Evolutionary conservation across 75 land plant genomes (phyloP), one percentile per base, ranked within the genome.

Genomic region (Selaginella moellendorffii): DNA sequence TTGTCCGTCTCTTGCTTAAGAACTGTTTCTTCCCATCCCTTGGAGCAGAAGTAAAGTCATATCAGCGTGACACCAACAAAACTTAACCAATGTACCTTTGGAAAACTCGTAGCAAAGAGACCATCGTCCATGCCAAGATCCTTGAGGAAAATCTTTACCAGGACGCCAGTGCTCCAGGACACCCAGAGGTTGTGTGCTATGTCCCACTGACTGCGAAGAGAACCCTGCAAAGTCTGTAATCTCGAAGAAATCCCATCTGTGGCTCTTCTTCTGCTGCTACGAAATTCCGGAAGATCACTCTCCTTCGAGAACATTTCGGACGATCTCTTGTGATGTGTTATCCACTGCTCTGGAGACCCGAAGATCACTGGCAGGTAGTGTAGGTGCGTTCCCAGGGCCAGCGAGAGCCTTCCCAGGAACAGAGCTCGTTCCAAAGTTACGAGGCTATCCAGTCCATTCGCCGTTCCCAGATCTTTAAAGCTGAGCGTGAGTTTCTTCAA

Each of bases 1-100:
- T 82, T 72, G 42, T 80, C 79, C 17, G 17, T 24, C 21, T 76
- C 83, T 77, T 87, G 85, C 69, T 79, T 84, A 9, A 90, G 66
- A 0, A 78, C 65, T 36, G 87, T 95, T 56, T 86, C 99, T 71
- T 95, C 91, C 99, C 99, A 95, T 21, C 99, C 96, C 96, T 95
- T 46, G 66, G 0, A 68, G 59, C 9, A 71, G 46, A 23, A 54
- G 21, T 54, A 28, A 24, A 63, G 68, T 14, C 2, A 29, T 24
- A 10, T 30, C 10, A 5, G 61, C 61, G 21, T 31, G 21, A 23
- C 30, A 36, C 24, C 2, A 36, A 26, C 8, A 27, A 63, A 8
- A 63, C 19, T 17, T 10, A 9, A 58, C 10, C 10, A 9, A 8
- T 10, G 46, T 74, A 93, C 98, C 77, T 82, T 80, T 42, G 86